phyloP scores from a whole-genome alignment of 1,284 basidiomycete species.

The Phlebopus sp. region DNA sequence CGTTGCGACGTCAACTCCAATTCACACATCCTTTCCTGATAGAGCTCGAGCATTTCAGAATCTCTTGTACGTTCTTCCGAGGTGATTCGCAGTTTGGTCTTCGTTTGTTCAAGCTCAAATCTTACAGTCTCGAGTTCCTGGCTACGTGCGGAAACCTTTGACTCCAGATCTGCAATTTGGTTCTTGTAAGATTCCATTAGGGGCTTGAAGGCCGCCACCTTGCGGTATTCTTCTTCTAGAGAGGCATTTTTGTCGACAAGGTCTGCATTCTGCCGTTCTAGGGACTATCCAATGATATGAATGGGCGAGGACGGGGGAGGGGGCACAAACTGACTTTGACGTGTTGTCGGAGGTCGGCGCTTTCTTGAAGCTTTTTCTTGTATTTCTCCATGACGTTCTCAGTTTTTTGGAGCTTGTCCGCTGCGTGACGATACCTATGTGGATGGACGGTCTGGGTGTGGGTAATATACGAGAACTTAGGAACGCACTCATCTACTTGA shows the following conservation, averaged over 20 bases:
- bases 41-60: conserved; percentile 82
- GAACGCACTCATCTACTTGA: conserved; percentile 83
- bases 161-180: conserved; percentile 82
- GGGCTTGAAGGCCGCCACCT: conserved; percentile 83
- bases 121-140: conserved; percentile 72
- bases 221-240: conserved; percentile 88
- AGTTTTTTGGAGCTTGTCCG: conserved; percentile 87
- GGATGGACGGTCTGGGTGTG: background rate
- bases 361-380: conserved; percentile 96
- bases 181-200: conserved; percentile 91
- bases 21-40: conserved; percentile 90
- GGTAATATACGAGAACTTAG: background rate
- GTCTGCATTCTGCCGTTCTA: conserved; percentile 91
- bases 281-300: conserved; percentile 44
- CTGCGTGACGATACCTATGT: conserved; percentile 79
- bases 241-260: conserved; percentile 89
- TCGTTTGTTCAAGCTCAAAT: conserved; percentile 76
- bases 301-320: conserved; percentile 4
- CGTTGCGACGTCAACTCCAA: conserved; percentile 70
- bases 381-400: conserved; percentile 99
- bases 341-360: conserved; percentile 82
- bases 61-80: conserved; percentile 74
- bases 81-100: conserved; percentile 65
- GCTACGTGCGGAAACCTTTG: conserved; percentile 59
- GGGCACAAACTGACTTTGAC: conserved; percentile 60